Evolutionary conservation across 805 yeast species (phyloP), one percentile per base, ranked within the genome.

Genomic region (Wickerhamiella cacticola): DNA sequence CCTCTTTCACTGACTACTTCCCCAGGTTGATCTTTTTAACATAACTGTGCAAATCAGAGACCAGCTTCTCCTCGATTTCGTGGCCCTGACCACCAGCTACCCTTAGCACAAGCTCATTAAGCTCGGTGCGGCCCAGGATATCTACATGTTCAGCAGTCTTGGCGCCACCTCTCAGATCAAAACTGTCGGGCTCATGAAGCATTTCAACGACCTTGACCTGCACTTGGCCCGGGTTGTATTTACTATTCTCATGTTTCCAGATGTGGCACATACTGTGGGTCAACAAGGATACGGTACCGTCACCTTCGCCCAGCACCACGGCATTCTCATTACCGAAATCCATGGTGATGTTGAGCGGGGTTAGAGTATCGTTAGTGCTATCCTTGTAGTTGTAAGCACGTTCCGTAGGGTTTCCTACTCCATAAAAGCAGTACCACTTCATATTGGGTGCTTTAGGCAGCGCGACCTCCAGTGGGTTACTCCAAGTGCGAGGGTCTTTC

Each of bases 141-240:
- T 92, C 98, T 24, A 92, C 98, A 63, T 92, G 98, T 58, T 92
- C 98, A 1, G 97, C 96, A 0, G 96, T 89, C 61, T 82, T 83
- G 9, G 96, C 94, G 12, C 98, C 98, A 22, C 98, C 98, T 54
- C 98, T 74, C 28, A 92, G 83, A 66, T 92, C 98, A 58, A 83
- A 87, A 55, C 84, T 68, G 59, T 85, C 95, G 0, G 98, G 98
- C 60, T 88, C 94, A 59, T 92, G 96, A 57, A 76, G 74, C 68
- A 92, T 81, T 65, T 92, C 98, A 12, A 89, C 95, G 43, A 87
- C 72, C 19, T 76, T 88, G 18, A 89, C 94, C 16, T 69, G 58
- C 1, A 76, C 65, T 7, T 73, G 71, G 1, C 83, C 94, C 1
- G 98, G 98, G 61, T 92, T 92, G 55, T 76, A 69, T 49, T 80